Evolutionary conservation across 306 rosid genomes (phyloP), one percentile per base, ranked within the genome.

Genomic region (Begonia fuchsioides): DNA sequence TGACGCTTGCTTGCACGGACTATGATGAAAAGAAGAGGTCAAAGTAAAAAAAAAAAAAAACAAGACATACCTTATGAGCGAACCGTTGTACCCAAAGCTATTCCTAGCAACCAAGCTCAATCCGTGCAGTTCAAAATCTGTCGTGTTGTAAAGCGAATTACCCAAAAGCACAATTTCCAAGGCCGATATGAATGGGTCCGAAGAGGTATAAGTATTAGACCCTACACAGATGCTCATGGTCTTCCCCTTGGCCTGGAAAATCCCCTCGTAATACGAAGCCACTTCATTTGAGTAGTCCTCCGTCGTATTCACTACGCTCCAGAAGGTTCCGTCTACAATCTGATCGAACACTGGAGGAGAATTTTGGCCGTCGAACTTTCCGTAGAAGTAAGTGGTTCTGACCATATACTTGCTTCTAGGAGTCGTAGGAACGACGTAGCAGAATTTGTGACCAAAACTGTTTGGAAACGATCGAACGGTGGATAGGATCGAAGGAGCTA

Each of bases 121-220:
- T 3, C 71, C 83, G 56, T 12, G 52, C 0, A 13, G 54, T 13
- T 38, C 43, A 26, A 85, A 92, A 76, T 82, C 76, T 2, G 94
- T 92, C 19, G 93, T 50, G 48, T 86, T 92, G 41, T 92, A 92
- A 3, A 82, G 63, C 3, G 96, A 82, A 26, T 26, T 61, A 0
- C 55, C 71, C 47, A 85, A 65, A 11, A 73, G 55, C 51, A 85
- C 62, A 20, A 92, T 55, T 72, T 92, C 93, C 65, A 92, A 38
- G 38, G 94, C 73, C 54, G 96, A 85, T 8, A 86, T 67, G 68
- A 92, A 92, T 10, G 98, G 98, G 68, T 86, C 94, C 13, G 98
- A 80, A 10, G 71, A 73, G 6, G 94, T 92, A 53, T 77, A 53
- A 56, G 26, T 56, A 65, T 79, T 86, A 1, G 88, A 63, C 35